Evolutionary conservation across 176 grass and related monocot species (phyloP).

Genomic region (Aegilops umbellulata): DNA sequence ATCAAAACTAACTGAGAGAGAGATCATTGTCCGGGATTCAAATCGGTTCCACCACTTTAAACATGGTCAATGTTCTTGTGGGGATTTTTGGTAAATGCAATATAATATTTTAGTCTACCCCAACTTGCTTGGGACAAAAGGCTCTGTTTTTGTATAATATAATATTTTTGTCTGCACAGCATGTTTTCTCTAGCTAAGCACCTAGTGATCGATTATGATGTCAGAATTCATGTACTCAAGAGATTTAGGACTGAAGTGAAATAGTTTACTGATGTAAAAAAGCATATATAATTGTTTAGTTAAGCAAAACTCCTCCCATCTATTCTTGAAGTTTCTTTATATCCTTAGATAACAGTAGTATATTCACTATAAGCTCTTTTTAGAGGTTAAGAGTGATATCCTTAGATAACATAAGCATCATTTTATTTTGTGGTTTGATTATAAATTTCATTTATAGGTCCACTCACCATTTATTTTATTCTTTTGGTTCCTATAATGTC

Average conservation of each 20-base stretch:
- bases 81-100: constrained; percentile 64
- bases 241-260: constrained; percentile 22
- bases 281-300: not conserved
- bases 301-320: not conserved
- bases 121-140: not conserved
- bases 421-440: not conserved
- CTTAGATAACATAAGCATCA: not conserved
- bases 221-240: not conserved
- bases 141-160: not conserved
- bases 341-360: no score
- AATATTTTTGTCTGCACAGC: not conserved
- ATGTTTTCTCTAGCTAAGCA: not conserved
- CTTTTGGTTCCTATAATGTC: not conserved
- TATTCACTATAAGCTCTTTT: no score
- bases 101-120: not conserved
- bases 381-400: no score
- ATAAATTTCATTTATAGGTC: not conserved
- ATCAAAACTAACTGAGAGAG: constrained; percentile 63
- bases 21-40: constrained; percentile 74
- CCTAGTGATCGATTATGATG: not conserved
- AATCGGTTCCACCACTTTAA: constrained; percentile 81
- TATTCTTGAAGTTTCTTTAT: not conserved
- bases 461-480: not conserved
- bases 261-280: constrained; percentile 24
- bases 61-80: constrained; percentile 70